Evolutionary conservation across 2,329 filamentous ascomycete genomes (phyloP).

Genomic region (Xylariaceae sp.): DNA sequence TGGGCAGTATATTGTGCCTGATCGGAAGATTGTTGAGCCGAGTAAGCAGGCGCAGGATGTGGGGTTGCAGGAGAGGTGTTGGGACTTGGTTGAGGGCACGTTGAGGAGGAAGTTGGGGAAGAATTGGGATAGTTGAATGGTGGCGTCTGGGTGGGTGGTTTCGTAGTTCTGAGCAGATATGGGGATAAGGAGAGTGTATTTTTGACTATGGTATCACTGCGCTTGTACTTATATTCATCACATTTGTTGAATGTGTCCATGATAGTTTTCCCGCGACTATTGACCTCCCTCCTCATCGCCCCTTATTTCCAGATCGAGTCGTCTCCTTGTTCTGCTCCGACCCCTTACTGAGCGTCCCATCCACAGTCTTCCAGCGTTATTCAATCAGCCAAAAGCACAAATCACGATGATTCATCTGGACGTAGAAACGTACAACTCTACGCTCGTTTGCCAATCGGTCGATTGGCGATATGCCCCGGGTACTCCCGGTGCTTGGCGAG

Average conservation of each 20-base stretch:
- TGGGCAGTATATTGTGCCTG: slow-evolving; percentile 45
- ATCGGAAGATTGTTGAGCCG: slow-evolving; percentile 41
- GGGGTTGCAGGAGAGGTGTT: slow-evolving; percentile 39
- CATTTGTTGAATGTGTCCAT: no score
- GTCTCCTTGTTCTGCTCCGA: neutral
- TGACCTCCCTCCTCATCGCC: neutral
- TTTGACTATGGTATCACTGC: no score
- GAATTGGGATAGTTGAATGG: neutral
- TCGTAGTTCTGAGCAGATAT: no score
- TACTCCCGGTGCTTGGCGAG: neutral
- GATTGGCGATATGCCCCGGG: neutral
- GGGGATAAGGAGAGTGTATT: no score
- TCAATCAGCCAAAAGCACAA: neutral
- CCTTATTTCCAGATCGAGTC: neutral
- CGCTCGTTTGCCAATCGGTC: neutral
- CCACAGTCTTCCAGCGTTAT: neutral
- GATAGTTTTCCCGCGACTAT: neutral
- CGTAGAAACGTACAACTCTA: neutral
- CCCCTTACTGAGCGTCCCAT: neutral
- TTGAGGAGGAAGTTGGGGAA: slow-evolving; percentile 34
- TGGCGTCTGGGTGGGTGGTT: neutral
- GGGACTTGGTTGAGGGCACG: slow-evolving; percentile 41
- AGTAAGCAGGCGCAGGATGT: slow-evolving; percentile 40
- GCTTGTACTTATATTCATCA: no score
- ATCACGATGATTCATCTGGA: neutral